phyloP scores from a whole-genome alignment of 2,329 filamentous ascomycete genomes.

The Plectosphaerella cucumerina region DNA sequence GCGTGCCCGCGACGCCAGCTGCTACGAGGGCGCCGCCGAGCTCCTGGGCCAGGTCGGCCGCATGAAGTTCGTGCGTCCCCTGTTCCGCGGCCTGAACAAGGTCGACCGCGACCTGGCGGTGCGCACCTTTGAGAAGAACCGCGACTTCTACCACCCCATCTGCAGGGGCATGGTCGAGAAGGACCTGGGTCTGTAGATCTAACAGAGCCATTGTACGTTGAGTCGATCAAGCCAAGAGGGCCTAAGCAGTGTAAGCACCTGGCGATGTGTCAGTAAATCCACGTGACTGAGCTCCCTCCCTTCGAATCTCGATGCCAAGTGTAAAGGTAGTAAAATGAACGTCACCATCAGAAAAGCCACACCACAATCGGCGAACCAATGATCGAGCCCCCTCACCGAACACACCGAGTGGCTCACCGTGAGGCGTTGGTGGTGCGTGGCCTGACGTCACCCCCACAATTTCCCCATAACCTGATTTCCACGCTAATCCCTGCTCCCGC shows the following conservation, averaged over 20 bases:
- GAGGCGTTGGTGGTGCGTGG: neutral
- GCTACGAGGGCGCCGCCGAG: conserved; percentile 67
- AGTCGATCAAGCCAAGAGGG: too few relatives aligned
- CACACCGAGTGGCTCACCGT: too few relatives aligned
- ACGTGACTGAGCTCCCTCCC: too few relatives aligned
- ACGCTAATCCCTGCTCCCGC: neutral
- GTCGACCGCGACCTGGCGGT: conserved; percentile 72
- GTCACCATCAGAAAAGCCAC: too few relatives aligned
- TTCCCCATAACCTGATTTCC: conserved; percentile 2
- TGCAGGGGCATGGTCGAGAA: conserved; percentile 84
- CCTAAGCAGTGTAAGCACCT: too few relatives aligned
- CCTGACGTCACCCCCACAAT: conserved; percentile 1
- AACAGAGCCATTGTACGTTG: too few relatives aligned
- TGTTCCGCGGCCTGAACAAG: conserved; percentile 73
- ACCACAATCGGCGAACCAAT: too few relatives aligned
- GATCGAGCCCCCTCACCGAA: too few relatives aligned
- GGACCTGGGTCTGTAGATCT: conserved; percentile 52
- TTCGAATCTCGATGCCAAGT: too few relatives aligned
- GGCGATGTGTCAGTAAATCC: too few relatives aligned
- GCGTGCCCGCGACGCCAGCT: conserved; percentile 63
- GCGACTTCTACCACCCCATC: conserved; percentile 93
- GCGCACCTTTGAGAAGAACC: conserved; percentile 80
- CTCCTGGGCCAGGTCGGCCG: conserved; percentile 78
- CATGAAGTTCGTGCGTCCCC: conserved; percentile 94
- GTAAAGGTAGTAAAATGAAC: too few relatives aligned